phyloP scores from a whole-genome alignment of 371 early-diverging fungal genomes.

The Rhizopus delemar region DNA sequence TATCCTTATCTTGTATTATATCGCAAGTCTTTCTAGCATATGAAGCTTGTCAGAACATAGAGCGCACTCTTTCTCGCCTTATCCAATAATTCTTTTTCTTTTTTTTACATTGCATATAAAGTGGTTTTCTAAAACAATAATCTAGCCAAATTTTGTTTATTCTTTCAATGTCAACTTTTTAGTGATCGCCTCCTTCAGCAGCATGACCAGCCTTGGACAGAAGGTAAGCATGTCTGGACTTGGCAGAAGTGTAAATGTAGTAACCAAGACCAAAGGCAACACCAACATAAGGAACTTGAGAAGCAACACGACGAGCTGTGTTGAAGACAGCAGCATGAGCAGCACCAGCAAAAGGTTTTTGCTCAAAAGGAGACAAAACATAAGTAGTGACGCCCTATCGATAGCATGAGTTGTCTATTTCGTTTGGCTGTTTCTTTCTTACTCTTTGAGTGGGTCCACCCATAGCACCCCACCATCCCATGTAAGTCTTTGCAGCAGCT shows the following conservation, averaged over 20 bases:
- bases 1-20: no score
- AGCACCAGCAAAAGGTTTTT: constrained; percentile 76
- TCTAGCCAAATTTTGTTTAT: no score
- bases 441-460: constrained; percentile 71
- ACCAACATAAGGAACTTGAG: constrained; percentile 75
- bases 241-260: constrained; percentile 63
- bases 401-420: constrained; percentile 1
- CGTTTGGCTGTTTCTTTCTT: constrained; percentile 6
- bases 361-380: constrained; percentile 78
- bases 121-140: no score
- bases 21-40: no score
- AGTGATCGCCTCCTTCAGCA: constrained; percentile 40
- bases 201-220: constrained; percentile 74
- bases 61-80: no score
- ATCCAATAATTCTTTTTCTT: no score
- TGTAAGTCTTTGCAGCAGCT: constrained; percentile 37
- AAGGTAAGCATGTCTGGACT: constrained; percentile 65
- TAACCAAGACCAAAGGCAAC: constrained; percentile 67
- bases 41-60: no score
- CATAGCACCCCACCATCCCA: constrained; percentile 74
- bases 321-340: constrained; percentile 76
- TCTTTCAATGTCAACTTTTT: constrained; percentile 6
- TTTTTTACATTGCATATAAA: no score
- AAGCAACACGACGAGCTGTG: constrained; percentile 72
- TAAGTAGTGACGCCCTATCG: constrained; percentile 71